phyloP scores from a whole-genome alignment of 23 red algal genomes.

The Gracilariopsis chorda region DNA sequence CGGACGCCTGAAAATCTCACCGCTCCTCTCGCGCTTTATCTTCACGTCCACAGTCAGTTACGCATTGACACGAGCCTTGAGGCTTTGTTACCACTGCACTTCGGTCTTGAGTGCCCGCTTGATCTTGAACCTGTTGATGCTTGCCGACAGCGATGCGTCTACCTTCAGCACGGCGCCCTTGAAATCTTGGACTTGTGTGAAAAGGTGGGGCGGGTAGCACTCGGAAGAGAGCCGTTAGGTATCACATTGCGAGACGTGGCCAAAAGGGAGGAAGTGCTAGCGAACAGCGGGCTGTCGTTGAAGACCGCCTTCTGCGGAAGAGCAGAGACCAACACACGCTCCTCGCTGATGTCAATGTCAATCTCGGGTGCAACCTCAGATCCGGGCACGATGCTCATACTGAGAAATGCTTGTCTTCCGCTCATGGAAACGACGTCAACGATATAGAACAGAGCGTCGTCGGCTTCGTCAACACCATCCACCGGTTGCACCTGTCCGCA shows the following conservation, averaged over 20 bases:
- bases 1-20: background rate
- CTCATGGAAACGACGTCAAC: background rate
- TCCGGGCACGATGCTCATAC: constrained; percentile 1
- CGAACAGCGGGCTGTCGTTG: background rate
- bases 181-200: background rate
- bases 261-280: background rate
- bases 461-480: background rate
- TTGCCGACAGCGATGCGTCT: background rate
- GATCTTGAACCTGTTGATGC: background rate
- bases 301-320: background rate
- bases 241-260: background rate
- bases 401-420: background rate
- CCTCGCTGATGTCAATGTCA: background rate
- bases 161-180: background rate
- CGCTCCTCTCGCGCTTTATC: background rate
- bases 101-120: background rate
- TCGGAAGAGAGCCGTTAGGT: constrained; percentile 1
- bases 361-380: constrained; percentile 6
- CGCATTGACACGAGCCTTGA: background rate
- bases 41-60: background rate
- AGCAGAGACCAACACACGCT: background rate
- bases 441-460: constrained; percentile 9
- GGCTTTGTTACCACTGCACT: background rate
- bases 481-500: background rate
- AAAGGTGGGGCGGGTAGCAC: background rate